Evolutionary conservation across 2,329 filamentous ascomycete genomes (phyloP), one percentile per base, ranked within the genome.

Genomic region (Stylonectria norvegica): DNA sequence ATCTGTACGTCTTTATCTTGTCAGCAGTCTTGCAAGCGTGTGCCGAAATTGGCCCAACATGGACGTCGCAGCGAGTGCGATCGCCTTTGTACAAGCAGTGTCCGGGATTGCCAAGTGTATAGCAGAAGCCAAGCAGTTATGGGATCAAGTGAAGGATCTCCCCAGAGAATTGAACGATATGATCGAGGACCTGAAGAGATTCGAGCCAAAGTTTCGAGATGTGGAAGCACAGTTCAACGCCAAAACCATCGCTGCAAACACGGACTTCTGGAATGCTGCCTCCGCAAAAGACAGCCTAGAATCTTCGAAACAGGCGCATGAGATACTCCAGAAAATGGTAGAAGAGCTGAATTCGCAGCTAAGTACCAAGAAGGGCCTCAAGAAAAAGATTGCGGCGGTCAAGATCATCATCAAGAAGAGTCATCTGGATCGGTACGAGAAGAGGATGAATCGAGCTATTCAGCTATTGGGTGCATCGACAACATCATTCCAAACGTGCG

Each of bases 71-170:
- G 48, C 54, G 12, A 49, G 48, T 22, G 36, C 47, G 15, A 36
- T 61, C 15, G 57, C 57, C 20, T 48, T 62, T 16, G 38, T 56
- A 19, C 49, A 59, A 27, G 28, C 55, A 3, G 36, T 55, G 15
- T 17, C 42, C 3, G 40, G 48, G 5, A 52, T 59, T 19, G 51
- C 38, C 5, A 53, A 49, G 23, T 45, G 45, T 20, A 44, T 53
- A 2, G 15, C 54, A 30, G 54, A 53, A 15, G 36, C 44, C 14
- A 49, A 51, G 6, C 20, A 42, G 17, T 9, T 61, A 35, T 61
- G 56, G 52, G 43, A 58, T 1, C 39, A 59, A 19, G 25, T 60
- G 20, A 23, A 53, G 18, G 43, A 55, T 2, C 34, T 60, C 16
- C 55, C 59, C 0, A 36, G 49, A 1, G 49, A 56, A 28, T 38